A percentile compares a stretch with the other conserved stretches of the same genome.
phyloP scores from a whole-genome alignment of 192 early-diverging fungal species.

The Coemansia sp. region DNA sequence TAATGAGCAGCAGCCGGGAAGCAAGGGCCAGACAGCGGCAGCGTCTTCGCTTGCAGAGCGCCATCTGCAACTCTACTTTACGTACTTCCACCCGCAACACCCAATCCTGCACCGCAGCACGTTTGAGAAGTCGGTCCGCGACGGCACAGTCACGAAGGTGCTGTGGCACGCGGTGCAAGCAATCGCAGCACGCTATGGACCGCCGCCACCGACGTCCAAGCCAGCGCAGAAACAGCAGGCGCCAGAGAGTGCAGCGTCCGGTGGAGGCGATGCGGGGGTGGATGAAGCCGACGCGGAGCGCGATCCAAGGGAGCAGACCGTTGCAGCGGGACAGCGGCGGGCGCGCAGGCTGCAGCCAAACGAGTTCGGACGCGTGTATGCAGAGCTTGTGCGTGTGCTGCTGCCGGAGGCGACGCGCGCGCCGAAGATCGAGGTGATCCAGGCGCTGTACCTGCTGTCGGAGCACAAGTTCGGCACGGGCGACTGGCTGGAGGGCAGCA shows the following conservation, averaged over 20 bases:
- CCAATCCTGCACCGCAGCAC: slow-evolving; percentile 53
- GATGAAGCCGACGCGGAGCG: not conserved
- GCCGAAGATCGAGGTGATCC: slow-evolving; percentile 43
- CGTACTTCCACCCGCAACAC: slow-evolving; percentile 49
- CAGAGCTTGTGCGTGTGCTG: slow-evolving; percentile 35
- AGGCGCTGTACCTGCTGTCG: slow-evolving; percentile 49
- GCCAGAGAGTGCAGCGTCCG: not conserved
- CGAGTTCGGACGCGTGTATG: slow-evolving; percentile 38
- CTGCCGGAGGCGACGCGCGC: slow-evolving; percentile 35
- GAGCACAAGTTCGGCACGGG: slow-evolving; percentile 52
- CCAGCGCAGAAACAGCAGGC: not conserved
- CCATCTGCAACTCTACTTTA: slow-evolving; percentile 38
- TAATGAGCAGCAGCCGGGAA: too few relatives aligned
- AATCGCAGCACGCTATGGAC: slow-evolving; percentile 48
- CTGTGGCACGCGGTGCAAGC: slow-evolving; percentile 53
- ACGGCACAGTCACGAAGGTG: slow-evolving; percentile 34
- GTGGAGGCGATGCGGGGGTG: slow-evolving; percentile 5
- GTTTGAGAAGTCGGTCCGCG: slow-evolving; percentile 39
- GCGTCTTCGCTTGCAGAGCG: slow-evolving; percentile 18
- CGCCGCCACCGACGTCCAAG: not conserved
- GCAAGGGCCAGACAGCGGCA: not conserved
- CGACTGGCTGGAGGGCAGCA: slow-evolving; percentile 49
- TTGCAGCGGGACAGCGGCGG: not conserved
- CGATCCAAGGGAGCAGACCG: not conserved
- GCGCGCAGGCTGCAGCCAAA: slow-evolving; percentile 14